Evolutionary conservation across 495 filamentous ascomycete species (phyloP), one percentile per base, ranked within the genome.

Genomic region (Hamigera avellanea): DNA sequence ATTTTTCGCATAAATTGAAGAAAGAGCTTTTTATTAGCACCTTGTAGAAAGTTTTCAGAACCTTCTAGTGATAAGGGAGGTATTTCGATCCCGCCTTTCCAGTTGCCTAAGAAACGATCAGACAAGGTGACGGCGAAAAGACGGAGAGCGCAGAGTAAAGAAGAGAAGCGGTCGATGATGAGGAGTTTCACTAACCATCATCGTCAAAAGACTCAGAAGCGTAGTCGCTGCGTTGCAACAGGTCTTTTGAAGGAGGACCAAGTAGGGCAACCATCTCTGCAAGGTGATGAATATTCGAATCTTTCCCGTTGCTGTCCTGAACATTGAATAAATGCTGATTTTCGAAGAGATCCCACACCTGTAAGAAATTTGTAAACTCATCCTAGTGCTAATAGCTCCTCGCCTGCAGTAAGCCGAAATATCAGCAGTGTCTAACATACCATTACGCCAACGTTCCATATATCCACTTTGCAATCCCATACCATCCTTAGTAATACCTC

Each of bases 301-400:
- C 52, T 0, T 54, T 33, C 8, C 40, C 39, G 12, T 63, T 49
- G 12, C 52, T 44, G 43, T 68, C 57, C 6, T 36, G 18, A 17
- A 54, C 60, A 6, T 42, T 33, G 37, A 73, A 72, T n/a, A 70
- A 44, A 40, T 56, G 48, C 6, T 46, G 37, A 12, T 50, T 46
- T 44, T 70, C 56, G 36, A 66, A 67, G 3, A 71, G 38, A 41
- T 67, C 54, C 64, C 62, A 70, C 8, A 58, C 43, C 62, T 65
- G 32, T 27, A 37, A 10, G 33, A 14, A 40, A 34, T 33, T 6
- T 33, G 21, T n/a, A 15, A 21, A 28, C n/a, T 15, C 8, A 6
- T 18, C 3, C 12, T 21, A 32, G 17, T 44, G 49, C 9, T 32
- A 6, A 23, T 26, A 33, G 21, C 14, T 10, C 16, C 6, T 21